Conservation (phyloP, 2,329 filamentous ascomycete genomes). For the Monilinia vaccinii-corymbosi region DNA sequence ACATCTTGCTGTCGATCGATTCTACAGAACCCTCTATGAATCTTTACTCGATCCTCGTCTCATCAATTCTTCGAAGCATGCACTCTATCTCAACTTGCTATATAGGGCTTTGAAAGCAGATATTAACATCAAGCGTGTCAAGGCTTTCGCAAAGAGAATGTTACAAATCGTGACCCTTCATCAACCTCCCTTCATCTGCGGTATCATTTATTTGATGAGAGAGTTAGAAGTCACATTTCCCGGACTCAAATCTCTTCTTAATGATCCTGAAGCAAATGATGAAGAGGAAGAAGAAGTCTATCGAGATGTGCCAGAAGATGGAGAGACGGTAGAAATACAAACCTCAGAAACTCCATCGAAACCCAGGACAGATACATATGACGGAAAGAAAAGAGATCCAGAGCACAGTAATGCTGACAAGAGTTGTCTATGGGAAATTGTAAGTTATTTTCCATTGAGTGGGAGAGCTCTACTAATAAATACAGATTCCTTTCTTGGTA, state of each 20-base stretch:
- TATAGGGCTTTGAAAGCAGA: conserved; percentile 85
- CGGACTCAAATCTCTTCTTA: conserved; percentile 67
- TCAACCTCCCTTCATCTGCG: conserved; percentile 86
- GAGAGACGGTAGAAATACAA: conserved; percentile 28
- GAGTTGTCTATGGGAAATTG: conserved; percentile 87
- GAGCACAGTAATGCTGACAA: conserved; percentile 88
- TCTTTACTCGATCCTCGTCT: conserved; percentile 86
- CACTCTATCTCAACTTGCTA: conserved; percentile 86
- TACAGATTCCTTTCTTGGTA: conserved; percentile 52
- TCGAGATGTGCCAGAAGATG: conserved; percentile 53
- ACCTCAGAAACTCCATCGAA: conserved; percentile 8
- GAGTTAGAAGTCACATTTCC: conserved; percentile 76
- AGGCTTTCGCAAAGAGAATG: conserved; percentile 91
- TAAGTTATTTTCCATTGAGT: conserved; percentile 34
- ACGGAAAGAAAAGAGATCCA: conserved; percentile 84
- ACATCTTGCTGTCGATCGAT: conserved; percentile 76
- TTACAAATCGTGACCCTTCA: conserved; percentile 81
- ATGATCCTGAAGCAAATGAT: conserved; percentile 70
- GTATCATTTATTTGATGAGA: conserved; percentile 79
- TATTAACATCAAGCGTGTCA: conserved; percentile 80
- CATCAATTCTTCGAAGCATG: conserved; percentile 84
- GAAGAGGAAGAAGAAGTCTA: conserved; percentile 49
- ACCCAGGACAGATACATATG: conserved; percentile 45
- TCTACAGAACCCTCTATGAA: conserved; percentile 93
- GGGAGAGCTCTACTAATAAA: not conserved